Conservation (phyloP, 2,329 filamentous ascomycete genomes). For the Sporothrix sp. region DNA sequence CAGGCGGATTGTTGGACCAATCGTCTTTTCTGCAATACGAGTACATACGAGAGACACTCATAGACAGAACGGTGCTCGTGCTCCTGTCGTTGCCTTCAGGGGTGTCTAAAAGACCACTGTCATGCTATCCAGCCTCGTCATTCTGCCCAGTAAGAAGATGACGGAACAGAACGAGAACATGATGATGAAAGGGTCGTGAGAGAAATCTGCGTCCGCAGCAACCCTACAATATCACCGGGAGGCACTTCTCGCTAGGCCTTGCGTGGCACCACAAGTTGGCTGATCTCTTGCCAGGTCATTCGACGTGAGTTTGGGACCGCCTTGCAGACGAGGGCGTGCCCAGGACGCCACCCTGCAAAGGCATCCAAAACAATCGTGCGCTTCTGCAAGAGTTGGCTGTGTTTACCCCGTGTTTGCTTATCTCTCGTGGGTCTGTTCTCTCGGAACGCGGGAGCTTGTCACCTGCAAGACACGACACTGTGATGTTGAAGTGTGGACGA, state of each 20-base stretch:
- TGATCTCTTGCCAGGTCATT: conserved; percentile 4
- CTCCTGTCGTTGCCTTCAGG: too few relatives aligned
- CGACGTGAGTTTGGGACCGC: conserved; percentile 7
- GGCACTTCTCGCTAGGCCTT: too few relatives aligned
- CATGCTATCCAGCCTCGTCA: background rate
- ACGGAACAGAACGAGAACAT: background rate
- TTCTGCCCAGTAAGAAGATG: background rate
- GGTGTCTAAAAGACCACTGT: too few relatives aligned
- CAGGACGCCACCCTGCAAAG: background rate
- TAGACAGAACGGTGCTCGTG: too few relatives aligned
- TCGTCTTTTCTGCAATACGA: too few relatives aligned
- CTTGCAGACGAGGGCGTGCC: background rate
- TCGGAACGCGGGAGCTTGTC: too few relatives aligned
- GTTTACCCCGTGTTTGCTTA: background rate
- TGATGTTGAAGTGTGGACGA: background rate
- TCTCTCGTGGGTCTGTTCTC: too few relatives aligned
- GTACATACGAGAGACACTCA: too few relatives aligned
- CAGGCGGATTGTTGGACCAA: background rate
- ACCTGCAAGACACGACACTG: background rate
- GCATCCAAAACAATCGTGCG: background rate
- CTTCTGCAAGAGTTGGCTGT: background rate
- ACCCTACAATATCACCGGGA: too few relatives aligned
- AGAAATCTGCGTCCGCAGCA: background rate
- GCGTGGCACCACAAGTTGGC: conserved; percentile 9
- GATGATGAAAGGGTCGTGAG: background rate